A percentile compares a stretch with the other conserved stretches of the same genome.
phyloP scores from a whole-genome alignment of 108 stramenopile species.

The Stephanodiscus triporus region DNA sequence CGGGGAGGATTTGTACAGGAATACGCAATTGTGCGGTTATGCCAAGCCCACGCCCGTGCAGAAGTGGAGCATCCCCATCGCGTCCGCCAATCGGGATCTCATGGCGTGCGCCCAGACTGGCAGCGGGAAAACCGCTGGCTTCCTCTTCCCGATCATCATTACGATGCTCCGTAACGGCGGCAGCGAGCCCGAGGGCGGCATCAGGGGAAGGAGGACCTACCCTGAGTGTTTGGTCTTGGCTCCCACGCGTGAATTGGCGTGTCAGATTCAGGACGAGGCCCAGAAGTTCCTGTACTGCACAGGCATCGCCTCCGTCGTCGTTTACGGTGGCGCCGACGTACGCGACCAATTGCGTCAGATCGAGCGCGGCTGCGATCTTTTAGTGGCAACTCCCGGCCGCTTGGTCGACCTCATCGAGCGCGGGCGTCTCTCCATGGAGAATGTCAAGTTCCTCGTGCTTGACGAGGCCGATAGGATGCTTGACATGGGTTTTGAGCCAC shows the following conservation, averaged over 20 bases:
- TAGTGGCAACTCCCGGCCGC: constrained; percentile 99
- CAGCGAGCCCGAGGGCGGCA: constrained; percentile 57
- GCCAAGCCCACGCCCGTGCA: constrained; percentile 97
- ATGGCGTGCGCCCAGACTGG: constrained; percentile 95
- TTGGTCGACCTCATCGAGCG: constrained; percentile 95
- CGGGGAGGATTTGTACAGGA: constrained; percentile 87
- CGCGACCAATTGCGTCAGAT: constrained; percentile 89
- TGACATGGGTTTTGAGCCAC: constrained; percentile 99
- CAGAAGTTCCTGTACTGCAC: constrained; percentile 95
- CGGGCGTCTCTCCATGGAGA: constrained; percentile 88
- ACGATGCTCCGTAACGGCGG: constrained; percentile 87
- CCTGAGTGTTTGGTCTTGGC: constrained; percentile 93
- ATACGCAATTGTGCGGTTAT: constrained; percentile 94
- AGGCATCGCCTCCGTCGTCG: constrained; percentile 91
- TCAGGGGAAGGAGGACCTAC: constrained; percentile 61
- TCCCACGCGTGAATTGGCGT: constrained; percentile 97
- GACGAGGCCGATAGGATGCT: constrained; percentile 99
- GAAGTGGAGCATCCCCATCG: constrained; percentile 98
- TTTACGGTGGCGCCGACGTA: constrained; percentile 95
- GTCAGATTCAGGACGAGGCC: constrained; percentile 98
- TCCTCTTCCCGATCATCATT: constrained; percentile 97
- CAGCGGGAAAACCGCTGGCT: constrained; percentile 97
- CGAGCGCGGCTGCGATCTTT: constrained; percentile 86
- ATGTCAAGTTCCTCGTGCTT: constrained; percentile 86
- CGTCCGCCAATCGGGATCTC: constrained; percentile 85